phyloP scores from a whole-genome alignment of 345 rosid genomes.

The Salix purpurea region DNA sequence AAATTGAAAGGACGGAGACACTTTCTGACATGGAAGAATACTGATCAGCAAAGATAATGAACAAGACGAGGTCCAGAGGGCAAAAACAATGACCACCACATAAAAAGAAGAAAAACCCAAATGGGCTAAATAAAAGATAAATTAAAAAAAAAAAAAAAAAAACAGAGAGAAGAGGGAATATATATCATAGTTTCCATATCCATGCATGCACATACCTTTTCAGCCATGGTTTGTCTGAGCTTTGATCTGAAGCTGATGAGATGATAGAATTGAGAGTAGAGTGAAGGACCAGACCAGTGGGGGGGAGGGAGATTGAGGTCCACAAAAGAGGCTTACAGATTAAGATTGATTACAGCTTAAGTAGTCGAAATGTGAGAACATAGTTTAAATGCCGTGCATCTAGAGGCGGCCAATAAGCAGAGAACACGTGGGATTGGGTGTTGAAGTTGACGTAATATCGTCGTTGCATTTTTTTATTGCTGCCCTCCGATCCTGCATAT shows the following conservation, averaged over 20 bases:
- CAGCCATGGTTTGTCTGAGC: background rate
- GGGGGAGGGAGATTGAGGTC: background rate
- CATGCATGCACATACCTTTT: background rate
- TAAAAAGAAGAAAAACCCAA: background rate
- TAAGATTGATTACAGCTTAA: background rate
- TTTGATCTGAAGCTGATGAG: background rate
- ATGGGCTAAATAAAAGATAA: background rate
- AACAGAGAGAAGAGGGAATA: background rate
- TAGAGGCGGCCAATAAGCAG: background rate
- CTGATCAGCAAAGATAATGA: background rate
- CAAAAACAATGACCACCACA: background rate
- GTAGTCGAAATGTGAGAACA: background rate
- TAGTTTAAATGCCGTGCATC: background rate
- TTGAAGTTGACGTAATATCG: background rate
- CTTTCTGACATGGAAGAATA: background rate
- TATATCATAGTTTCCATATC: background rate
- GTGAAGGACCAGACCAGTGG: background rate
- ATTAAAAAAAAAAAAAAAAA: no score
- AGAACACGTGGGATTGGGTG: background rate
- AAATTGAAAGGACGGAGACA: background rate
- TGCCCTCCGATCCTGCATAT: background rate
- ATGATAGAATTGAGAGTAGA: background rate
- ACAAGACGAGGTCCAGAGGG: background rate
- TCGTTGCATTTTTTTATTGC: background rate
- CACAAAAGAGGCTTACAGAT: background rate